Percentiles rank a stretch among this genome's conserved stretches.
These are phyloP conservation scores for Eimeria necatrix DNA, from an alignment of 169 alveolate genomes.

Conservation along the genomic window DNA sequence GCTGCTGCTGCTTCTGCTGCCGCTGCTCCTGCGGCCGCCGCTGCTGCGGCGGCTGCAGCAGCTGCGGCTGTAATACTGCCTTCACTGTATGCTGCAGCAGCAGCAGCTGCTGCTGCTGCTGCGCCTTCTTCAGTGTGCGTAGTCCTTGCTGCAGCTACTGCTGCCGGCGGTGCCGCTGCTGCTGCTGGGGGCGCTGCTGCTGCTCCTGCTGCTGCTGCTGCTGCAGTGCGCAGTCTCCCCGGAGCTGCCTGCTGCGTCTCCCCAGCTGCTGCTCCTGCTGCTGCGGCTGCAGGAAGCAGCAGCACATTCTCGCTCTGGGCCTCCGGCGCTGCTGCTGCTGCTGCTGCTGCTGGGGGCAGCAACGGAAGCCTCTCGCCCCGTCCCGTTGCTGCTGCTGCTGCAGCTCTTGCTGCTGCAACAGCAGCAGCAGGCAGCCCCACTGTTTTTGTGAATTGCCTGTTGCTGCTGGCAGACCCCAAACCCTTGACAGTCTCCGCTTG, in stretches of 20 bases:
- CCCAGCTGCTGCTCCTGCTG: background rate
- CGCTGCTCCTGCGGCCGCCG: background rate
- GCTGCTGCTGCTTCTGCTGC: background rate
- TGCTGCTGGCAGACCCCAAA: no score
- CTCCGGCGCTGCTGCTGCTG: background rate
- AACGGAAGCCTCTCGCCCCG: background rate
- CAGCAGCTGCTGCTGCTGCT: background rate
- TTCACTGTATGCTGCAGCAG: background rate
- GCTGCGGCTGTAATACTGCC: no score
- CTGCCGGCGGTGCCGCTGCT: background rate
- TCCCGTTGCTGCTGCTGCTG: slow-evolving; percentile 13
- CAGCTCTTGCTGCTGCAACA: background rate
- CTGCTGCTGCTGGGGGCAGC: background rate
- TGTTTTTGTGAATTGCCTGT: no score
- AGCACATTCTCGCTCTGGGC: background rate
- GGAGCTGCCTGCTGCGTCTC: background rate
- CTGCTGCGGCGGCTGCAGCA: background rate
- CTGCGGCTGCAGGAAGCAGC: background rate
- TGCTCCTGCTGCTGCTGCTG: background rate
- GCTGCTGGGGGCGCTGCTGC: background rate
- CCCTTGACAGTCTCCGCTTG: no score
- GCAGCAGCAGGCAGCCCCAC: no score
- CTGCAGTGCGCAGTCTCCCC: no score
- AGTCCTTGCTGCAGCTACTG: no score
- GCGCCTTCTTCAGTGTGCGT: no score